Evolutionary conservation across 371 early-diverging fungal species (phyloP).

Genomic region (Basidiobolus meristosporus): DNA sequence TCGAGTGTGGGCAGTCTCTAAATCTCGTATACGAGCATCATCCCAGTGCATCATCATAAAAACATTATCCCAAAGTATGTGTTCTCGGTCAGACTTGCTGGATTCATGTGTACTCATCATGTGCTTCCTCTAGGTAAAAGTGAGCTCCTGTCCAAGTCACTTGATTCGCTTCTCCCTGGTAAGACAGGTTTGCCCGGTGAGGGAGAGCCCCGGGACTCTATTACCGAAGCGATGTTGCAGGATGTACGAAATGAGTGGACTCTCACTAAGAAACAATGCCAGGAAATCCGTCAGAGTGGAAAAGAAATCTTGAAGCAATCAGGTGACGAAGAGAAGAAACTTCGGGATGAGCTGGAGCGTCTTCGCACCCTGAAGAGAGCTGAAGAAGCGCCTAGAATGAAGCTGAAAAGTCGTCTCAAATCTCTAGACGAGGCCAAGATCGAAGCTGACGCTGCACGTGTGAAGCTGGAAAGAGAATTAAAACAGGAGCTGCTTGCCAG

Average conservation of each 20-base stretch:
- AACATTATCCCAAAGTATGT: too few relatives aligned
- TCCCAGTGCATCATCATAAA: conserved; percentile 1
- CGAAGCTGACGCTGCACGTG: not conserved
- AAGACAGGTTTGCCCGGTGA: too few relatives aligned
- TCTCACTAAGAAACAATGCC: not conserved
- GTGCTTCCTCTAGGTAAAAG: too few relatives aligned
- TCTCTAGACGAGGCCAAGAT: not conserved
- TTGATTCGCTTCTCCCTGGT: too few relatives aligned
- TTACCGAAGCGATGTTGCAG: not conserved
- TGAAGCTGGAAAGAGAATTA: not conserved
- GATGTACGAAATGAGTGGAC: not conserved
- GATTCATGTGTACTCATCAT: too few relatives aligned
- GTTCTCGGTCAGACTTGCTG: too few relatives aligned
- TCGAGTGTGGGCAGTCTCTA: conserved; percentile 20
- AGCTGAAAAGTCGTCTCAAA: not conserved
- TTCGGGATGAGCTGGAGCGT: not conserved
- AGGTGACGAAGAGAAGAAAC: not conserved
- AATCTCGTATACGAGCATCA: conserved; percentile 6
- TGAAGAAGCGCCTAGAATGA: not conserved
- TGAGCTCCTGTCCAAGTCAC: too few relatives aligned
- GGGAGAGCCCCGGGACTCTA: not conserved
- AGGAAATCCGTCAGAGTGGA: not conserved
- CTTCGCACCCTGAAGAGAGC: not conserved
- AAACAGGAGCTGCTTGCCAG: not conserved
- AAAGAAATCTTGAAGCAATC: not conserved